Conservation (phyloP, 2,329 filamentous ascomycete genomes). For the Chrysoporthe austroafricana region DNA sequence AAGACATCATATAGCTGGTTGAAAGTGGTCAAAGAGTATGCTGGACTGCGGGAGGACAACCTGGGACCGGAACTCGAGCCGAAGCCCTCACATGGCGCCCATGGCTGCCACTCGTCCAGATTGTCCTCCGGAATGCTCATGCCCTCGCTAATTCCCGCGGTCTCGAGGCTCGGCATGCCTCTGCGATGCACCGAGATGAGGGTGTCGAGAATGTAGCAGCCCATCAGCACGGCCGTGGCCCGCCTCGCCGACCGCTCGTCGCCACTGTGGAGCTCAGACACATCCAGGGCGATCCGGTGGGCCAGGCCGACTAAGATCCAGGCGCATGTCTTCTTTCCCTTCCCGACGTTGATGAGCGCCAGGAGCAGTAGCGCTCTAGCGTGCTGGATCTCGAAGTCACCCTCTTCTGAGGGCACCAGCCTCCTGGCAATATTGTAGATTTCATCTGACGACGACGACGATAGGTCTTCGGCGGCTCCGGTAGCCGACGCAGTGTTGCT, state of each 20-base stretch:
- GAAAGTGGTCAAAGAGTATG: slow-evolving; percentile 46
- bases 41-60: slow-evolving; percentile 35
- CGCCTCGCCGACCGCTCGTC: slow-evolving; percentile 23
- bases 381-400: slow-evolving; percentile 53
- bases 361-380: slow-evolving; percentile 63
- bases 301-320: slow-evolving; percentile 69
- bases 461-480: slow-evolving; percentile 29
- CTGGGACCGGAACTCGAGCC: slow-evolving; percentile 33
- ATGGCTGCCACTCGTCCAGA: slow-evolving; percentile 75
- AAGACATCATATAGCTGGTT: slow-evolving; percentile 47
- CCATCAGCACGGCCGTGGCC: slow-evolving; percentile 46
- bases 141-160: slow-evolving; percentile 49
- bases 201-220: slow-evolving; percentile 66
- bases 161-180: slow-evolving; percentile 53
- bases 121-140: slow-evolving; percentile 64
- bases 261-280: slow-evolving; percentile 22
- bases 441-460: slow-evolving; percentile 39
- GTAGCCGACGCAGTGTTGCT: slow-evolving; percentile 30
- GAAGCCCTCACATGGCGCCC: slow-evolving; percentile 57
- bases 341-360: slow-evolving; percentile 65
- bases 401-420: slow-evolving; percentile 54
- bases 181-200: slow-evolving; percentile 56
- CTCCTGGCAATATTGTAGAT: slow-evolving; percentile 56
- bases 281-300: slow-evolving; percentile 54
- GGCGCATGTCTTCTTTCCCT: slow-evolving; percentile 58